Evolutionary conservation across 768 basidiomycete genomes (phyloP).

Genomic region (Pisolithus orientalis): DNA sequence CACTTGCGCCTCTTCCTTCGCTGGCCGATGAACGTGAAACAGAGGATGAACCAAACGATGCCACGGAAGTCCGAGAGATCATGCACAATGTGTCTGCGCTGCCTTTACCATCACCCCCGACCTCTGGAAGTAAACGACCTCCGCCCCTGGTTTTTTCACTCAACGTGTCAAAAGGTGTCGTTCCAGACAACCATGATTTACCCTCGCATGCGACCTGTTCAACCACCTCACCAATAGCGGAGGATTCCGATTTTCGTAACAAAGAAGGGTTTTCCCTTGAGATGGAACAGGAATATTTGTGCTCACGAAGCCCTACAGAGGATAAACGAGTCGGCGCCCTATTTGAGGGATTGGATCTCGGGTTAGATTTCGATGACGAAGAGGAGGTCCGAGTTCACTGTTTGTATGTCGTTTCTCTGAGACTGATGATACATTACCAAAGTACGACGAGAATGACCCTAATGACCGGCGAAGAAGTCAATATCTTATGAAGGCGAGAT

Average conservation of each 20-base stretch:
- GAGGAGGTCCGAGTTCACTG: constrained; percentile 31
- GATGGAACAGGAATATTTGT: constrained; percentile 23
- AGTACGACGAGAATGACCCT: constrained; percentile 69
- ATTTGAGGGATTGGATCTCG: constrained; percentile 42
- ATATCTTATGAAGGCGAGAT: constrained; percentile 61
- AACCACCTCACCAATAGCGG: constrained; percentile 12
- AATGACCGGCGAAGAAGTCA: constrained; percentile 73
- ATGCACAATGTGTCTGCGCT: constrained; percentile 36
- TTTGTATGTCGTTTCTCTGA: not conserved
- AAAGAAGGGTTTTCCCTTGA: constrained; percentile 19
- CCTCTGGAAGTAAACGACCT: constrained; percentile 34
- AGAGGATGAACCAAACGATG: constrained; percentile 27
- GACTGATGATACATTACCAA: constrained; percentile 11
- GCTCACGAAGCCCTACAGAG: constrained; percentile 30
- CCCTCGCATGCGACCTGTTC: constrained; percentile 34
- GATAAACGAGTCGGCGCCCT: constrained; percentile 42
- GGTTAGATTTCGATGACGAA: constrained; percentile 37
- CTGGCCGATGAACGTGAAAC: constrained; percentile 13
- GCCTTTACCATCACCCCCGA: constrained; percentile 28
- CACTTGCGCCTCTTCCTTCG: constrained; percentile 22
- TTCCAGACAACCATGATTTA: constrained; percentile 33
- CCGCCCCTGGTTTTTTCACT: constrained; percentile 52
- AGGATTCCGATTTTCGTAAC: constrained; percentile 5
- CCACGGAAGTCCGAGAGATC: constrained; percentile 30
- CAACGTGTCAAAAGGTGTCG: constrained; percentile 23